Conservation (phyloP, 1,284 basidiomycete species). For the Ustilago sp. region DNA sequence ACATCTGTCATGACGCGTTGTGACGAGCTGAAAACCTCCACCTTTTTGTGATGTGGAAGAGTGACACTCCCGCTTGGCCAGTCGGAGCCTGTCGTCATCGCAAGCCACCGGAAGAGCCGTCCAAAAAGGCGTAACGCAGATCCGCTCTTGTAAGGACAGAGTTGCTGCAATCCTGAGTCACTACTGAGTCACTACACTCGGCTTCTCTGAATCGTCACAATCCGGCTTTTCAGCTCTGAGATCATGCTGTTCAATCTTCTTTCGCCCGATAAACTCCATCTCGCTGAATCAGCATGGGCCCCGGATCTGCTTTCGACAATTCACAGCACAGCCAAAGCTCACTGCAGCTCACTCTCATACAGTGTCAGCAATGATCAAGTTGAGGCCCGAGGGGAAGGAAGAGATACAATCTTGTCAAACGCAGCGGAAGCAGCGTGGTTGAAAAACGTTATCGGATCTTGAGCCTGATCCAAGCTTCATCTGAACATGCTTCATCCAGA, state of each 20-base stretch:
- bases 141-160: not conserved
- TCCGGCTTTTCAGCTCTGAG: not conserved
- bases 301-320: too few relatives aligned
- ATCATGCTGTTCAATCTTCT: not conserved
- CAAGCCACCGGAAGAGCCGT: not conserved
- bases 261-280: too few relatives aligned
- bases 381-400: not conserved
- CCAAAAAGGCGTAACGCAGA: not conserved
- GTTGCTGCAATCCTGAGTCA: constrained; percentile 4
- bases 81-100: not conserved
- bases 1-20: constrained; percentile 12
- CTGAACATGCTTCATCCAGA: not conserved
- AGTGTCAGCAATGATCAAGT: not conserved
- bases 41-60: not conserved
- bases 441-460: not conserved
- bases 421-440: constrained; percentile 13
- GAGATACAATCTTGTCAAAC: not conserved
- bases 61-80: not conserved
- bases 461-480: not conserved
- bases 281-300: too few relatives aligned
- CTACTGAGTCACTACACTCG: constrained; percentile 4
- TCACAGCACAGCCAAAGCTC: too few relatives aligned
- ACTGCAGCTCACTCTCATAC: too few relatives aligned
- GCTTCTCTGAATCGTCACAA: not conserved
- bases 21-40: constrained; percentile 3